Percentiles rank a stretch among this genome's conserved stretches.
Evolutionary conservation across 805 yeast species (phyloP).

Genomic region (Pichia membranifaciens): DNA sequence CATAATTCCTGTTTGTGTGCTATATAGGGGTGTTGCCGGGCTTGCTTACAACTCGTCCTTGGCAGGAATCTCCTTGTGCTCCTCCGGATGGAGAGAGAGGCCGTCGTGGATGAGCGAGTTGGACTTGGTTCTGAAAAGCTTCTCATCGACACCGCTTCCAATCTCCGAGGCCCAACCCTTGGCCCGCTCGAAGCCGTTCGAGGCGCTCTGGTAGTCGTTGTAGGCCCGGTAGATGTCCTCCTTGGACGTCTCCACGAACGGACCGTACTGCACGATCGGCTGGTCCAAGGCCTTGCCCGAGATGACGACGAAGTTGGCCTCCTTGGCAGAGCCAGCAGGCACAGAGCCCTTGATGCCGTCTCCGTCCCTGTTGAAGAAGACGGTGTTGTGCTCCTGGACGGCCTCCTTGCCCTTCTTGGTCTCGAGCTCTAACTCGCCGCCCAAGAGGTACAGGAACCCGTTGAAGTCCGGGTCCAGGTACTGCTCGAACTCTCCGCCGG

Average conservation of each 20-base stretch:
- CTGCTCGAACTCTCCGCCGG: conserved; percentile 62
- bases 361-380: conserved; percentile 68
- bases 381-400: conserved; percentile 43
- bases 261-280: conserved; percentile 80
- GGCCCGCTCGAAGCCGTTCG: conserved; percentile 66
- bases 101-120: conserved; percentile 11
- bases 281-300: conserved; percentile 75
- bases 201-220: conserved; percentile 60
- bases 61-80: conserved; percentile 9
- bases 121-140: conserved; percentile 24
- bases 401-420: conserved; percentile 26
- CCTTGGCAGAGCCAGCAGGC: conserved; percentile 38
- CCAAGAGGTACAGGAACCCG: conserved; percentile 60
- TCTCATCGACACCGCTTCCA: conserved; percentile 29
- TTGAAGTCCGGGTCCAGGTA: conserved; percentile 55
- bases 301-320: conserved; percentile 61
- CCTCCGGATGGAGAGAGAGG: conserved; percentile 4
- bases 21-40: background rate
- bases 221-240: conserved; percentile 66
- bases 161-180: conserved; percentile 49
- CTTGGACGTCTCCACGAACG: conserved; percentile 73
- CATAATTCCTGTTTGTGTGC: no score
- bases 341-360: conserved; percentile 49
- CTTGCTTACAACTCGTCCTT: conserved; percentile 20
- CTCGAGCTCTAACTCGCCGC: conserved; percentile 51